A percentile compares a stretch with the other conserved stretches of the same genome.
phyloP scores from a whole-genome alignment of 257 asterid genomes.

The Eustoma russellianum region DNA sequence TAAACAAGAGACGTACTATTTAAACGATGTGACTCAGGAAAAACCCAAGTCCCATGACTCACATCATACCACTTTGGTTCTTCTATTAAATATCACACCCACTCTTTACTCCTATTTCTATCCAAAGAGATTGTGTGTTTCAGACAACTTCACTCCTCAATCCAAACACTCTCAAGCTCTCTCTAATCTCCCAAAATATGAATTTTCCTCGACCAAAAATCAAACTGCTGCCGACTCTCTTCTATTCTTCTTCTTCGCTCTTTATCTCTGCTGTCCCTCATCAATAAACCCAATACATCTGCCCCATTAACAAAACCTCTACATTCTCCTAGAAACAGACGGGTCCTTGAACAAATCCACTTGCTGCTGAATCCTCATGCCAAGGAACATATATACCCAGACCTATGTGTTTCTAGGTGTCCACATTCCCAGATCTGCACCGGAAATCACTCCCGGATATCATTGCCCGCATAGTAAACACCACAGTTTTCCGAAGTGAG shows the following conservation, averaged over 20 bases:
- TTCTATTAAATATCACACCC: not conserved
- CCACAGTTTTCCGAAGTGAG: slow-evolving; percentile 54
- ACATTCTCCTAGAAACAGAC: slow-evolving; percentile 13
- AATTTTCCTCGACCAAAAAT: slow-evolving; percentile 10
- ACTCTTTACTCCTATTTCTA: not conserved
- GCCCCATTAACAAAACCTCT: slow-evolving; percentile 9
- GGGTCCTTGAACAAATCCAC: slow-evolving; percentile 39
- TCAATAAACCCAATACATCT: slow-evolving; percentile 3
- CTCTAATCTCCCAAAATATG: too few relatives aligned
- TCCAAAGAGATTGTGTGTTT: too few relatives aligned
- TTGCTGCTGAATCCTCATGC: slow-evolving; percentile 55
- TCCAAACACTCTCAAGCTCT: too few relatives aligned
- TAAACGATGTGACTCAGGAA: not conserved
- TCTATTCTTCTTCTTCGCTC: slow-evolving; percentile 19
- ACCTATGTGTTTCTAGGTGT: slow-evolving; percentile 60
- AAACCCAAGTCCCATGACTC: not conserved
- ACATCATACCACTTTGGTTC: not conserved
- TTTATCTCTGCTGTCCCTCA: slow-evolving; percentile 23
- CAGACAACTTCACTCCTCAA: too few relatives aligned
- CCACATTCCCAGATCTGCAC: slow-evolving; percentile 50
- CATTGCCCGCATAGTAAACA: slow-evolving; percentile 55
- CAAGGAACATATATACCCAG: slow-evolving; percentile 57
- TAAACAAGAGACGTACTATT: not conserved
- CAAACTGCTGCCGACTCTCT: slow-evolving; percentile 19
- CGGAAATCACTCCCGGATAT: slow-evolving; percentile 54